Evolutionary conservation across 306 rosid genomes (phyloP), one percentile per base, ranked within the genome.

Genomic region (Urtica urens): DNA sequence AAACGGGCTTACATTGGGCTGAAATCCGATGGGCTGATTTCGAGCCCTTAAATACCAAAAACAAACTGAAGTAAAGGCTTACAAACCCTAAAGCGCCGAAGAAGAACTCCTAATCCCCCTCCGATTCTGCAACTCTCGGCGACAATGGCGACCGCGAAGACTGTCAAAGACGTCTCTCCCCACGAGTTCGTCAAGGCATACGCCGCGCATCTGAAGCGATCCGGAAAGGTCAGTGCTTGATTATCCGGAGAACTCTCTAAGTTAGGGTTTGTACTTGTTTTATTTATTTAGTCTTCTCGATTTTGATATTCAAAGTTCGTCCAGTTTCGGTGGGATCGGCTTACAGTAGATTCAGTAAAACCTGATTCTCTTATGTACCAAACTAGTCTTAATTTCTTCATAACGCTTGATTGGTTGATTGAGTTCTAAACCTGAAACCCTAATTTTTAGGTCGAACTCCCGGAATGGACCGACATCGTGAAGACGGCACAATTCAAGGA

Each of bases 401-500:
- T n/a, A n/a, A n/a, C n/a, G n/a, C n/a, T n/a, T n/a, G n/a, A n/a
- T n/a, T n/a, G n/a, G n/a, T n/a, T n/a, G n/a, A n/a, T n/a, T n/a
- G n/a, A n/a, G n/a, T n/a, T n/a, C n/a, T n/a, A n/a, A n/a, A n/a
- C n/a, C n/a, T n/a, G n/a, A n/a, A n/a, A n/a, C n/a, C n/a, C n/a
- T n/a, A n/a, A n/a, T n/a, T n/a, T n/a, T n/a, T n/a, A 76, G 82
- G 19, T 76, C 15, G 82, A 76, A 44, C 75, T 76, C 23, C 82
- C 82, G 11, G 66, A 63, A 1, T 76, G 78, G 78, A 72, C 78
- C 7, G 82, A 76, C 58, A 68, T 76, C 9, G 82, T 76, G 4
- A 76, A 76, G 64, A 76, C 82, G 47, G 82, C 69, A 1, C 60
- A 17, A n/a, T 76, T 76, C 35, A 76, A 76, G 59, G 82, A 76